Evolutionary conservation across 495 filamentous ascomycete species (phyloP).

Genomic region (Jackrogersella multiformis): DNA sequence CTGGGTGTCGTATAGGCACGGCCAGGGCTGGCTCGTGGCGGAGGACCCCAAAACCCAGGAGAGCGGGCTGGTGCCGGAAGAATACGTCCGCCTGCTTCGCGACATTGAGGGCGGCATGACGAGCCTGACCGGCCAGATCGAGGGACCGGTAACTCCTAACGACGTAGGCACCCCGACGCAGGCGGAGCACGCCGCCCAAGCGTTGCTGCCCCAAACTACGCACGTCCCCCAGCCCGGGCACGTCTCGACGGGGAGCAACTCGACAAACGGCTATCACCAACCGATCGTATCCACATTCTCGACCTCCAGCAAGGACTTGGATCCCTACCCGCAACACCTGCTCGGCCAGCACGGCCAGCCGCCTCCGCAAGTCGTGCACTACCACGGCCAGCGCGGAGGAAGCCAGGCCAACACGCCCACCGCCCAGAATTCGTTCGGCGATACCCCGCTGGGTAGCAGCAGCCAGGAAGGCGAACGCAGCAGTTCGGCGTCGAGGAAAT

Average conservation of each 20-base stretch:
- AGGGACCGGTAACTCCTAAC: constrained; percentile 54
- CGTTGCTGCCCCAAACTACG: constrained; percentile 24
- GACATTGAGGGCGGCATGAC: constrained; percentile 81
- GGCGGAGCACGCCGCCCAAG: constrained; percentile 55
- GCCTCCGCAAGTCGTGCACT: constrained; percentile 69
- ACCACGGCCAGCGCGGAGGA: constrained; percentile 66
- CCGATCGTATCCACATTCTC: constrained; percentile 78
- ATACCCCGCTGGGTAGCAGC: constrained; percentile 47
- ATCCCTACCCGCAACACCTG: constrained; percentile 74
- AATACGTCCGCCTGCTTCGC: constrained; percentile 91
- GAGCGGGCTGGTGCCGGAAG: constrained; percentile 91
- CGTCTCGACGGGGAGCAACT: constrained; percentile 54
- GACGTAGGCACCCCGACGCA: constrained; percentile 67
- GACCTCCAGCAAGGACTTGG: constrained; percentile 76
- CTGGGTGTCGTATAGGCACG: constrained; percentile 93
- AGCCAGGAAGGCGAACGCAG: constrained; percentile 52
- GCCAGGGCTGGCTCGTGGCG: constrained; percentile 96
- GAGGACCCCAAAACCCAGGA: constrained; percentile 90
- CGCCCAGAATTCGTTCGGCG: constrained; percentile 51
- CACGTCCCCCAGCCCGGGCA: constrained; percentile 49
- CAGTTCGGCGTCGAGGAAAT: constrained; percentile 43
- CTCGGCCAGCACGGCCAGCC: constrained; percentile 67
- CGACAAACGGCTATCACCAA: constrained; percentile 67
- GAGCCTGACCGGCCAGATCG: constrained; percentile 59
- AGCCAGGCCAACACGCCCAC: constrained; percentile 71